Percentiles rank a stretch among this genome's conserved stretches.
phyloP scores from a whole-genome alignment of 1,139 yeast species.

The Debaryomyces sp. region DNA sequence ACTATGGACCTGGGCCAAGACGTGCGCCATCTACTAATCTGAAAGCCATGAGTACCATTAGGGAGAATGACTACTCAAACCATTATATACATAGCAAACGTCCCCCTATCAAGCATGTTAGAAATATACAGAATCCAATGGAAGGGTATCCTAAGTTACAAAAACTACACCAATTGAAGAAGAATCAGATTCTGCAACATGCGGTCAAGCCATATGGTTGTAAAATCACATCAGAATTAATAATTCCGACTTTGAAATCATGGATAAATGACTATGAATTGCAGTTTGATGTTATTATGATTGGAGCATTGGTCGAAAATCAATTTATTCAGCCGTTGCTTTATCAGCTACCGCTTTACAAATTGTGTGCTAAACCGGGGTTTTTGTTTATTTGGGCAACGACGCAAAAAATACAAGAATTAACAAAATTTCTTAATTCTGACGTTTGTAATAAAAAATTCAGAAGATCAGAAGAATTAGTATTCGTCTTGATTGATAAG shows the following conservation, averaged over 20 bases:
- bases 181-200: slow-evolving; percentile 46
- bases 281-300: slow-evolving; percentile 87
- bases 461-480: slow-evolving; percentile 85
- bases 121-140: slow-evolving; percentile 65
- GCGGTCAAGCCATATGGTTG: slow-evolving; percentile 70
- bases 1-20: not conserved
- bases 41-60: not conserved
- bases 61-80: slow-evolving; percentile 70
- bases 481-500: slow-evolving; percentile 63
- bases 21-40: not conserved
- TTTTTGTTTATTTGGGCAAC: slow-evolving; percentile 87
- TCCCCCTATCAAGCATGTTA: slow-evolving; percentile 62
- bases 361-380: slow-evolving; percentile 81
- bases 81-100: slow-evolving; percentile 62
- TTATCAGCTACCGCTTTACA: slow-evolving; percentile 67
- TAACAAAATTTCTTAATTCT: slow-evolving; percentile 57
- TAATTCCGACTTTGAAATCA: slow-evolving; percentile 55
- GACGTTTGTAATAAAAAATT: slow-evolving; percentile 74
- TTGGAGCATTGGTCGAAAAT: slow-evolving; percentile 80
- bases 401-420: slow-evolving; percentile 65
- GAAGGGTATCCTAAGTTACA: slow-evolving; percentile 87
- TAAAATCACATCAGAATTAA: slow-evolving; percentile 51
- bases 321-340: slow-evolving; percentile 65
- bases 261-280: slow-evolving; percentile 63
- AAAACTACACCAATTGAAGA: slow-evolving; percentile 63